Evolutionary conservation across 441 rosid genomes (phyloP).

Genomic region (Eutrema salsugineum): DNA sequence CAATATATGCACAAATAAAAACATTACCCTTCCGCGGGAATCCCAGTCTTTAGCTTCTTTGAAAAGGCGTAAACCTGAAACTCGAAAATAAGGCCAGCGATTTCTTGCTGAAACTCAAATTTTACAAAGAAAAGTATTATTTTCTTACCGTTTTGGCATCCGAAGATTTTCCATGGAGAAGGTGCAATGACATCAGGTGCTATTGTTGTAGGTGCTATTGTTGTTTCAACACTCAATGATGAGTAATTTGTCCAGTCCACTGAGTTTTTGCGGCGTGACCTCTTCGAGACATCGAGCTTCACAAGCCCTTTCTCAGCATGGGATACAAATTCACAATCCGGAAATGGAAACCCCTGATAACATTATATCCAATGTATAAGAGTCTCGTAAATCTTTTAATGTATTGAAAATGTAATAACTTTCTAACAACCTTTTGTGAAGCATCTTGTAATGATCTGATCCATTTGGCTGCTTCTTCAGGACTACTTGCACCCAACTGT

Average conservation of each 20-base stretch:
- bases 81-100: background rate
- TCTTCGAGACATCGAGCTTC: constrained; percentile 47
- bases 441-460: constrained; percentile 69
- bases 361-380: background rate
- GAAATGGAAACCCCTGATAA: constrained; percentile 54
- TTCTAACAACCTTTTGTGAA: constrained; percentile 54
- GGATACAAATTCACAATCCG: constrained; percentile 49
- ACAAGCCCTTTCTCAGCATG: constrained; percentile 49
- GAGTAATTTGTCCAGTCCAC: constrained; percentile 54
- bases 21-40: constrained; percentile 51
- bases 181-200: constrained; percentile 84
- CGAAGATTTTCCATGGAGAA: constrained; percentile 95
- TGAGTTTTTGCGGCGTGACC: constrained; percentile 39
- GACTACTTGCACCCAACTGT: constrained; percentile 90
- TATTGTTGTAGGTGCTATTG: too few species aligned
- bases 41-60: constrained; percentile 87
- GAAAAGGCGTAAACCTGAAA: constrained; percentile 83
- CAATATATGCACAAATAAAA: constrained; percentile 4
- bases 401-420: background rate
- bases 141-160: constrained; percentile 83
- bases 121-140: background rate
- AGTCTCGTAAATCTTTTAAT: background rate
- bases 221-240: constrained; percentile 46
- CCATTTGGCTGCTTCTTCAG: constrained; percentile 98
- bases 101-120: background rate